A percentile compares a stretch with the other conserved stretches of the same genome.
Conservation (phyloP, 345 rosid genomes). For the Trapa incisa region DNA sequence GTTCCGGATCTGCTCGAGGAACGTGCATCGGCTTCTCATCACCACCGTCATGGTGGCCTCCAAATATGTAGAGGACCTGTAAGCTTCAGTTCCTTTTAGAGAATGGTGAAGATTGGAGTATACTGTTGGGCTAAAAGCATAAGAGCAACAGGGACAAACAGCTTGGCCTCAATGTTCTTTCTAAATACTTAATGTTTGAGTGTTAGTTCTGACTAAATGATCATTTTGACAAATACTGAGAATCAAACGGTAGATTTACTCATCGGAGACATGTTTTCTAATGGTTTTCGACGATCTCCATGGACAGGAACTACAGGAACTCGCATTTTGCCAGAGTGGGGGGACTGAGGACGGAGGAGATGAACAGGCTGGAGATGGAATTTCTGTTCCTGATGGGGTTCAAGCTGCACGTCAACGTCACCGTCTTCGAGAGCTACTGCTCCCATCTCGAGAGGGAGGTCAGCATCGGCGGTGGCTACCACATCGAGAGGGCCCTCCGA, state of each 20-base stretch:
- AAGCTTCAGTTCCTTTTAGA: slow-evolving; percentile 14
- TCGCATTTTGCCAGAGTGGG: slow-evolving; percentile 78
- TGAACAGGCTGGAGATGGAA: slow-evolving; percentile 68
- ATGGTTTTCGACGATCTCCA: too few species aligned
- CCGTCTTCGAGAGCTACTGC: slow-evolving; percentile 88
- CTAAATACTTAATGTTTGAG: too few species aligned
- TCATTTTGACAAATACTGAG: too few species aligned
- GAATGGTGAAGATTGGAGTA: too few species aligned
- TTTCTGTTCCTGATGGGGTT: slow-evolving; percentile 81
- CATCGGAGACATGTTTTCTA: too few species aligned
- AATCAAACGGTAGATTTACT: too few species aligned
- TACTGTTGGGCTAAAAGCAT: too few species aligned
- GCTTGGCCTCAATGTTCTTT: too few species aligned
- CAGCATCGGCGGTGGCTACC: slow-evolving; percentile 77
- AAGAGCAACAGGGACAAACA: too few species aligned
- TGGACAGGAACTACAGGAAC: slow-evolving; percentile 65
- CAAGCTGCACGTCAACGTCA: slow-evolving; percentile 73
- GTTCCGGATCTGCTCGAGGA: slow-evolving; percentile 49
- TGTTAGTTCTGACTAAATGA: too few species aligned
- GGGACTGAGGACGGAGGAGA: slow-evolving; percentile 52
- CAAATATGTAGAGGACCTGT: slow-evolving; percentile 86
- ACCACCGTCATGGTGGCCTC: slow-evolving; percentile 88
- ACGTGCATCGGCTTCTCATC: slow-evolving; percentile 70
- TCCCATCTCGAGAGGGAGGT: slow-evolving; percentile 86
- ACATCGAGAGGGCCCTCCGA: slow-evolving; percentile 64